Evolutionary conservation across 306 rosid species (phyloP), one percentile per base, ranked within the genome.

Genomic region (Ochetophila trinervis): DNA sequence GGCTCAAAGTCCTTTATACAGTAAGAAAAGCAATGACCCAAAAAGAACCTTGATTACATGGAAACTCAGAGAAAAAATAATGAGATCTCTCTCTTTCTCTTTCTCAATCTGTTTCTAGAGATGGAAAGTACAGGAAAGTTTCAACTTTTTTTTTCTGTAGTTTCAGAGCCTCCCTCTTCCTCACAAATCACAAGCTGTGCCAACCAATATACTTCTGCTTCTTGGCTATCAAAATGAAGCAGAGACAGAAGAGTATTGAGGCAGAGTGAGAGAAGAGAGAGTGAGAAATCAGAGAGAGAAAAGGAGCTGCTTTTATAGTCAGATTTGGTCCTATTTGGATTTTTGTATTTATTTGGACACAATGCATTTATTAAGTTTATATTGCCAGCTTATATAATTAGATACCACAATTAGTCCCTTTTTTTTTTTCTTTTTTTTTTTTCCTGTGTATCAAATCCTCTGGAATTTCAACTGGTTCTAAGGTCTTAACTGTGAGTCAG

Each of bases 271-370:
- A 44, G 71, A 67, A 57, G 79, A 34, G 80, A 53, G 70, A 63
- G 51, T 67, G 74, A 57, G 78, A 77, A 36, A 21, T n/a, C 69
- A 37, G 71, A 35, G 22, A 70, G 65, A 8, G 80, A 40, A 68
- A 32, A 51, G 66, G 59, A 49, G 62, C 69, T 62, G 20, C 4
- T 70, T 89, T 81, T 89, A 89, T 89, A 84, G 89, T 89, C 82
- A 57, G 69, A 67, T 72, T 57, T 76, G 75, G 70, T 69, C 50
- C 30, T 66, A 61, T 68, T 60, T 15, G 20, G 27, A 60, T 50
- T 65, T 66, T 47, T 22, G 63, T 40, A 57, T 67, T 23, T 42
- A 53, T 2, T 53, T 19, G 48, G 50, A 12, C 11, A 12, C 11
- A 2, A 21, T 44, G 17, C 22, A 23, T 67, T n/a, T 23, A 6